Evolutionary conservation across 106 monocot species (phyloP).

Genomic region (Cymbidium sinense): DNA sequence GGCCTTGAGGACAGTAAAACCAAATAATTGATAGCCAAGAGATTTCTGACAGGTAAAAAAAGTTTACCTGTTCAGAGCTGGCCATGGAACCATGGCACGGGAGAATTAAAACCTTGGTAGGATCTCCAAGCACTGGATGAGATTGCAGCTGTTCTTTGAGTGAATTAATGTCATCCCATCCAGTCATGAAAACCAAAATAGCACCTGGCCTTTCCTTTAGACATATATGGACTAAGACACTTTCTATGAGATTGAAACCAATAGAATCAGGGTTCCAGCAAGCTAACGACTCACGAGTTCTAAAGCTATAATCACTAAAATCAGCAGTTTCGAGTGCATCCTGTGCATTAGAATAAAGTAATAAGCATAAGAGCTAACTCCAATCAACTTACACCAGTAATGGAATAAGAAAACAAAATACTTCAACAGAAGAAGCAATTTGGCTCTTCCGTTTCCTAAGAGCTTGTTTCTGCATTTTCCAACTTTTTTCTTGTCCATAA

Average conservation of each 20-base stretch:
- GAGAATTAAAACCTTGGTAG: conserved; percentile 80
- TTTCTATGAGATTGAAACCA: conserved; percentile 96
- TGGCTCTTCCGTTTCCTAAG: conserved; percentile 92
- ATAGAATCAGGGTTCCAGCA: conserved; percentile 99
- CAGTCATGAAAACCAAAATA: conserved; percentile 98
- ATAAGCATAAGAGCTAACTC: background rate
- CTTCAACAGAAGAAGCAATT: conserved; percentile 95
- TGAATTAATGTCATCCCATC: conserved; percentile 99
- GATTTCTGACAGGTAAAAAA: conserved; percentile 3
- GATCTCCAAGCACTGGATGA: conserved; percentile 87
- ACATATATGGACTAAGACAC: conserved; percentile 78
- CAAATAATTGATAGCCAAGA: background rate
- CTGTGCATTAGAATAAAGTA: conserved; percentile 23
- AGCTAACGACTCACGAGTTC: conserved; percentile 82
- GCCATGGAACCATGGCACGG: conserved; percentile 99
- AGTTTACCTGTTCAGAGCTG: conserved; percentile 87
- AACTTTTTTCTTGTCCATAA: conserved; percentile 98
- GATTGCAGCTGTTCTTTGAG: conserved; percentile 91
- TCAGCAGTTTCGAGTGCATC: conserved; percentile 94
- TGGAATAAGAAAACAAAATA: conserved; percentile 12
- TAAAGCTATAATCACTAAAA: conserved; percentile 64
- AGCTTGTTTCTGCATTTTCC: conserved; percentile 99
- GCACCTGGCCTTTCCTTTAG: conserved; percentile 82
- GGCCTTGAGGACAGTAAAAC: background rate
- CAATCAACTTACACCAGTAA: background rate